Conservation (phyloP, 83 land plant genomes). For the Larix sibirica region DNA sequence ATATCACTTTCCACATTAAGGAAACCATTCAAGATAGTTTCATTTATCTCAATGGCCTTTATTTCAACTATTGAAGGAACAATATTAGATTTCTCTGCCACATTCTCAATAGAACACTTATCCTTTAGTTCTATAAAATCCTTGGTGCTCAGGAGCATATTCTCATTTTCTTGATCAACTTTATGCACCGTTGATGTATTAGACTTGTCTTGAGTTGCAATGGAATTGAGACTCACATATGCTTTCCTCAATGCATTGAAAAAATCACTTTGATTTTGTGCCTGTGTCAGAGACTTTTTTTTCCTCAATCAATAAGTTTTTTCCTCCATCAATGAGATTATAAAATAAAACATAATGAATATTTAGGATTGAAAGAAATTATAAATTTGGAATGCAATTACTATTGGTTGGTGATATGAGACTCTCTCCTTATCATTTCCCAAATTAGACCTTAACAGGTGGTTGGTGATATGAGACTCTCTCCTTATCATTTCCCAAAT, state of each 20-base stretch:
- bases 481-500: too few relatives aligned
- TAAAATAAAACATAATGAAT: too few relatives aligned
- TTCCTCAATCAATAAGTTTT: constrained; percentile 15
- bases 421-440: too few relatives aligned
- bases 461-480: too few relatives aligned
- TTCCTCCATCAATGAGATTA: too few relatives aligned
- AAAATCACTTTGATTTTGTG: constrained; percentile 49
- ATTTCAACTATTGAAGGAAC: not conserved
- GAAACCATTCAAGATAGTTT: not conserved
- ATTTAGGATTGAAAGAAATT: too few relatives aligned
- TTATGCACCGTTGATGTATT: not conserved
- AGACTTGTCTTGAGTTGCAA: constrained; percentile 6
- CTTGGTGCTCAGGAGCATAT: not conserved
- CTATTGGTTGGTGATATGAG: too few relatives aligned
- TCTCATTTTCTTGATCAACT: not conserved
- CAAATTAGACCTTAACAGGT: too few relatives aligned
- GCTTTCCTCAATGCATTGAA: constrained; percentile 45
- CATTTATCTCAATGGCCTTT: not conserved
- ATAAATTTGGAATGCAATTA: too few relatives aligned
- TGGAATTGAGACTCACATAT: not conserved
- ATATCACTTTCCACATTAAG: not conserved
- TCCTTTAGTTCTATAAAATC: not conserved
- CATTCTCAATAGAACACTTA: not conserved
- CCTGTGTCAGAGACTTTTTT: constrained; percentile 30
- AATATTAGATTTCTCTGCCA: not conserved